These are phyloP conservation scores for Talaromyces sp. DNA, from an alignment of 2,329 filamentous ascomycete genomes.

Conservation along the genomic window DNA sequence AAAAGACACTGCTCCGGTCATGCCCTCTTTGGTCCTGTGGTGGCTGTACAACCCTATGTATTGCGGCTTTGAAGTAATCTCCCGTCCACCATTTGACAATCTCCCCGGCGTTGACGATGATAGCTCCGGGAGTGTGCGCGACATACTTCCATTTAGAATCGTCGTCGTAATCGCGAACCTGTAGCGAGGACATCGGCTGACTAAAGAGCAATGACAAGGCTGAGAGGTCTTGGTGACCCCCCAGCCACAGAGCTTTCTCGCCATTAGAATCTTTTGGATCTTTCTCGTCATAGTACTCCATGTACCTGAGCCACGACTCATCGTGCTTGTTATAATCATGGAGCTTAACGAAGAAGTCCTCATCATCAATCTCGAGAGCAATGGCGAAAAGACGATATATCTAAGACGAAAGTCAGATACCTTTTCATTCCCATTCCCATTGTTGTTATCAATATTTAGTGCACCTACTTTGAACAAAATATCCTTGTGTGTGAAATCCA, in stretches of 20 bases:
- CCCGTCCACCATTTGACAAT: slow-evolving; percentile 3
- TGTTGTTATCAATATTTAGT: background rate
- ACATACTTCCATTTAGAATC: background rate
- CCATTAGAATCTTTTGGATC: background rate
- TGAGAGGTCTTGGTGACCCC: background rate
- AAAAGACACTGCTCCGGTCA: background rate
- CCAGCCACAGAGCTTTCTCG: background rate
- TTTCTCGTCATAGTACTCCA: background rate
- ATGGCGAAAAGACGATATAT: slow-evolving; percentile 2
- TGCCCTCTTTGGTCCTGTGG: background rate
- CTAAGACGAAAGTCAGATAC: background rate
- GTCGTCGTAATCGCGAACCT: background rate
- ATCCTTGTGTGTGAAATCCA: background rate
- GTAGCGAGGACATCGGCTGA: background rate
- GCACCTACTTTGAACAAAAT: background rate
- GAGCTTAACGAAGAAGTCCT: background rate
- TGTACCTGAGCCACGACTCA: slow-evolving; percentile 1
- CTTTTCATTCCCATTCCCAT: background rate
- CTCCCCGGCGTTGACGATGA: background rate
- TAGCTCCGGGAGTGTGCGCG: background rate
- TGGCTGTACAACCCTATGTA: background rate
- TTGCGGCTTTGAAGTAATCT: background rate
- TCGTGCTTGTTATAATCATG: background rate
- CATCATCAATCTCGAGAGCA: background rate
- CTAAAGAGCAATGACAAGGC: background rate